phyloP scores from a whole-genome alignment of 78 protist genomes.

The Trichosphaerium sp. region DNA sequence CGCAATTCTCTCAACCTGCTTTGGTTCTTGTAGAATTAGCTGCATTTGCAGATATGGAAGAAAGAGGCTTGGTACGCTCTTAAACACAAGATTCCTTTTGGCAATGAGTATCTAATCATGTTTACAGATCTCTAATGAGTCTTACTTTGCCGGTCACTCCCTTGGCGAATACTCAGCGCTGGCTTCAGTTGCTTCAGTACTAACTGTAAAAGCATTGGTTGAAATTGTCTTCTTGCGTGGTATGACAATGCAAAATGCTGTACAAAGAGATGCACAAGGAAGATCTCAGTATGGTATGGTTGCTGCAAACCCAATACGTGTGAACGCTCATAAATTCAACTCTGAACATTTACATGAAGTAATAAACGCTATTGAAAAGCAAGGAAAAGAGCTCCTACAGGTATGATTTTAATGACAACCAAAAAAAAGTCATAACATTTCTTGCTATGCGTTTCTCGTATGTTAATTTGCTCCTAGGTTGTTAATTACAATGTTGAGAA shows the following conservation, averaged over 20 bases:
- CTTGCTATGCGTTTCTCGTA: no score
- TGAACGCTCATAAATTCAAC: not conserved
- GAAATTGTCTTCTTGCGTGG: constrained; percentile 42
- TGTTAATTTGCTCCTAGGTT: no score
- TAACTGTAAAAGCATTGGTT: constrained; percentile 17
- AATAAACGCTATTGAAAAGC: not conserved
- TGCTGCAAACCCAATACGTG: constrained; percentile 47
- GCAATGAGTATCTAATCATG: no score
- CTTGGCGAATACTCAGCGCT: constrained; percentile 66
- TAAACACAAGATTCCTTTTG: no score
- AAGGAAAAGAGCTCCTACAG: not conserved
- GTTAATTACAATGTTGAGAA: constrained; percentile 57
- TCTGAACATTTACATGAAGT: not conserved
- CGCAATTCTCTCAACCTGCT: constrained; percentile 69
- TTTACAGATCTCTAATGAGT: no score
- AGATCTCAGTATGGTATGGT: constrained; percentile 48
- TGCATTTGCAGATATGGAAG: constrained; percentile 35
- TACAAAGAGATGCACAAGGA: constrained; percentile 25
- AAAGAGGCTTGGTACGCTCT: constrained; percentile 23
- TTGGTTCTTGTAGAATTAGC: constrained; percentile 32
- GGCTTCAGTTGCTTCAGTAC: constrained; percentile 13
- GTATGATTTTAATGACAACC: no score
- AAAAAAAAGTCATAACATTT: no score
- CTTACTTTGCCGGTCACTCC: constrained; percentile 54
- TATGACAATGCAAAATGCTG: constrained; percentile 54